Base-by-base conservation (phyloP, 2,329 filamentous ascomycete species). In the Fusarium odoratissimum region DNA sequence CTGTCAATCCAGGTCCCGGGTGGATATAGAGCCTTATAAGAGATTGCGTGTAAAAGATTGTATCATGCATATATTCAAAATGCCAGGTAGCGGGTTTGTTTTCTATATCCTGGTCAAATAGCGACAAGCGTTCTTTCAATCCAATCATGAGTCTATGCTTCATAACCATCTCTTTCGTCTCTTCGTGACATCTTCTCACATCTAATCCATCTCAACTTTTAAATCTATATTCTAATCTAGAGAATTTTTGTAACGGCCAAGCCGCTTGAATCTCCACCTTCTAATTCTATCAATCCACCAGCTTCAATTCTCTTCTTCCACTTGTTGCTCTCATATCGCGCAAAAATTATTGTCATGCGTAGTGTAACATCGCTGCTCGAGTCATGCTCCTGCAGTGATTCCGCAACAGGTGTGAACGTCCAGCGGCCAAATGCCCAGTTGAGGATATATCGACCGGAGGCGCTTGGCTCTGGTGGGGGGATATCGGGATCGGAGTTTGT, bases 381-480 rank as follows among this genome's bases (percentile, higher is more conserved):
- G 72, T 85, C 80, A 78, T 91, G 88, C 80, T 91, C 88, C 14
- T 77, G 79, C 4, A 79, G 78, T 3, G 79, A 78, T 12, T 80
- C 79, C 0, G 80, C 78, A 8, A 87, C 78, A 8, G 89, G 86
- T 4, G 95, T 97, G 79, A 95, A 97, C 0, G 91, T 97, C 95
- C 96, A 99, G 35, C 96, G 89, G 1, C 95, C 95, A 83, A 99
- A 99, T 0, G 96, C 96, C 96, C 96, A 99, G 81, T 99, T 99
- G 67, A 99, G 88, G 48, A 99, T 97, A 79, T 96, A 98, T 61
- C 93, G 87, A 5, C 78, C 80, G 5, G 69, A 67, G 6, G 82
- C 75, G 52, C 78, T 76, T 8, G 80, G 73, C 12, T 77, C 78
- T 9, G 80, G 79, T 37, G 82, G 77, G 12, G 80, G 79, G 0